A percentile compares a stretch with the other conserved stretches of the same genome.
phyloP scores from a whole-genome alignment of 2,329 filamentous ascomycete genomes.

The Beauveria pseudobassiana region DNA sequence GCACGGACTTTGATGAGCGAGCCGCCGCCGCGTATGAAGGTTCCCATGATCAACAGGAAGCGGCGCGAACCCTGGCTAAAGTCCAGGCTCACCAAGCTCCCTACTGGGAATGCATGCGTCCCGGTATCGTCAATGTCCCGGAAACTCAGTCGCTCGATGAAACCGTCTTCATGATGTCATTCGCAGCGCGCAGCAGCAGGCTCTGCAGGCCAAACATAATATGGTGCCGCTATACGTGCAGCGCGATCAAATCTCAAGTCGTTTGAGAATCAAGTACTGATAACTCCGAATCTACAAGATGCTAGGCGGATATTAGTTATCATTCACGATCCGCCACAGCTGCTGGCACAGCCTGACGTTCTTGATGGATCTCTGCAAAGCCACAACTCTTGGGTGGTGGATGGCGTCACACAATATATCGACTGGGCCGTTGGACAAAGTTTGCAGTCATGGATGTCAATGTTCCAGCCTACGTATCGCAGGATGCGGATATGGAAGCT shows the following conservation, averaged over 20 bases:
- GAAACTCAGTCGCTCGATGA: conserved; percentile 43
- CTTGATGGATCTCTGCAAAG: conserved; percentile 67
- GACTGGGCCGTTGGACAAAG: conserved; percentile 69
- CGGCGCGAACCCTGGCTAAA: conserved; percentile 47
- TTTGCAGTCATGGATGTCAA: conserved; percentile 91
- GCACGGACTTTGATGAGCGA: conserved; percentile 93
- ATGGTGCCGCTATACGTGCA: conserved; percentile 80
- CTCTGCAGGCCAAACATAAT: conserved; percentile 61
- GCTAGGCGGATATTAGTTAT: conserved; percentile 69
- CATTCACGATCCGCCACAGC: conserved; percentile 80
- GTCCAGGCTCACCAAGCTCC: conserved; percentile 55
- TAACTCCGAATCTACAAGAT: conserved; percentile 62
- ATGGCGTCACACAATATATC: conserved; percentile 73
- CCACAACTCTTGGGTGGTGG: conserved; percentile 86
- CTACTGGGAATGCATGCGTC: conserved; percentile 86
- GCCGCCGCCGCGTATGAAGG: conserved; percentile 58
- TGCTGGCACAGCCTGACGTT: conserved; percentile 59
- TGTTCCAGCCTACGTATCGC: conserved; percentile 68
- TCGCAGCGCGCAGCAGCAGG: conserved; percentile 65
- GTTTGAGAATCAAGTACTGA: conserved; percentile 80
- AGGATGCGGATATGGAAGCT: conserved; percentile 46
- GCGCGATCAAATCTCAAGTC: conserved; percentile 62
- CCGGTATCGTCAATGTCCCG: conserved; percentile 50
- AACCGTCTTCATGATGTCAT: conserved; percentile 73
- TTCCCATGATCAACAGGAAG: conserved; percentile 52